These are phyloP conservation scores for Nitzschia sp. DNA, from an alignment of 108 stramenopile species.

Conservation along the genomic window DNA sequence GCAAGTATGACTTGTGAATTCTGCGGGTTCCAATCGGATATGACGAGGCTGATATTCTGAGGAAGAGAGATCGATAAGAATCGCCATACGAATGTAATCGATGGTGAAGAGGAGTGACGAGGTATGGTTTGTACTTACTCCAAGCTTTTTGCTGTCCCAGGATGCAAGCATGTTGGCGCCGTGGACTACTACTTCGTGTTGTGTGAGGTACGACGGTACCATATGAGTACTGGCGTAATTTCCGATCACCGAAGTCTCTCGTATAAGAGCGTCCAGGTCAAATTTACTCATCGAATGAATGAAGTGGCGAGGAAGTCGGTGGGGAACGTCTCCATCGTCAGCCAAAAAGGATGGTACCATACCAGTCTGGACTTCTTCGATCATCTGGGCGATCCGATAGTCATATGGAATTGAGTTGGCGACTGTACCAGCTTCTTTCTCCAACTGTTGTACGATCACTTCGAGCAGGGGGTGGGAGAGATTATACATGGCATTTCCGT, in stretches of 20 bases:
- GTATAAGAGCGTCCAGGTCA: conserved; percentile 7
- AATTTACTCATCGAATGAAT: background rate
- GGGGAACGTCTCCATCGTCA: conserved; percentile 12
- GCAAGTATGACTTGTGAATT: conserved; percentile 44
- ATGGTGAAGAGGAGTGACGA: background rate
- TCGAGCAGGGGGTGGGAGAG: conserved; percentile 61
- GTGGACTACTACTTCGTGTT: conserved; percentile 68
- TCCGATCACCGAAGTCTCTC: conserved; percentile 61
- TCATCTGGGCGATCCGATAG: conserved; percentile 72
- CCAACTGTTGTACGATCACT: conserved; percentile 61
- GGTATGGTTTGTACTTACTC: background rate
- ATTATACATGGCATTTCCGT: conserved; percentile 78
- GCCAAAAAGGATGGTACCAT: conserved; percentile 35
- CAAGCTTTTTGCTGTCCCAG: conserved; percentile 57
- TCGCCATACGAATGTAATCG: background rate
- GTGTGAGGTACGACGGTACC: conserved; percentile 54
- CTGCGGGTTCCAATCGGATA: conserved; percentile 66
- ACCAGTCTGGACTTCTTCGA: conserved; percentile 51
- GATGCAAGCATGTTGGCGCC: conserved; percentile 65
- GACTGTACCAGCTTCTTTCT: conserved; percentile 60
- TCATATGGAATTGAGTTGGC: conserved; percentile 75
- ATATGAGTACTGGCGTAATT: conserved; percentile 77
- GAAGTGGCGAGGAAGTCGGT: conserved; percentile 13
- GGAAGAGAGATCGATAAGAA: background rate
- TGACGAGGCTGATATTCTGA: conserved; percentile 49